Evolutionary conservation across 2,329 filamentous ascomycete species (phyloP), one percentile per base, ranked within the genome.

Genomic region (Aspergillus neotritici): DNA sequence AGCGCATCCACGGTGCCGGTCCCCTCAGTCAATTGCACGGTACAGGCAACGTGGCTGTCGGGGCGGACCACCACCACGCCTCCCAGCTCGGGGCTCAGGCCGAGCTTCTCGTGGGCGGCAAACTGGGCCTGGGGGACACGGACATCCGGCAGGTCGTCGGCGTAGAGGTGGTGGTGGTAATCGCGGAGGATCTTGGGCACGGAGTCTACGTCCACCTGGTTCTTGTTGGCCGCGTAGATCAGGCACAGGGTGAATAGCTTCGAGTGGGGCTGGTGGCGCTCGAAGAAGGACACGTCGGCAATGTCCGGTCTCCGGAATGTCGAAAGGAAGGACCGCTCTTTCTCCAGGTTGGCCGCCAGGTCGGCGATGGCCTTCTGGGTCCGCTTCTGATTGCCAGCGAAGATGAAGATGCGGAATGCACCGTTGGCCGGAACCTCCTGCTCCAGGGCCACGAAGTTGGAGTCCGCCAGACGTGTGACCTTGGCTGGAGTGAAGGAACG

Each of bases 371-470:
- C 86, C 37, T 68, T 66, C 33, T 73, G 72, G 10, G 80, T 83
- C 36, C 73, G 72, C 11, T 70, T 60, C 7, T 80, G 80, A 33
- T 75, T 73, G 44, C 90, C 90, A n/a, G 80, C 88, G 63, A 94
- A 94, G 50, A 95, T 66, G 63, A 89, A 94, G 48, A 95, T 75
- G 43, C 89, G 79, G 75, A 90, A 95, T 2, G 88, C 83, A 34
- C 89, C 89, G 65, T 95, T 95, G 46, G 90, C 74, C 0, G 89
- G 89, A 28, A 95, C 78, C 60, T 94, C 86, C 66, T 95, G 89
- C 68, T 95, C 90, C 8, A 95, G 76, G 56, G 94, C 86, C 1
- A 94, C 88, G 4, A 87, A 82, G 65, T 95, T 95, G 61, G 89
- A 86, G 61, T 96, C 90, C 1, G 85, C 82, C 15, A 94, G 86